Percentiles rank a stretch among this genome's conserved stretches.
These are phyloP conservation scores for Trichomonas vaginalis DNA, from an alignment of 208 protist genomes.

Conservation along the genomic window DNA sequence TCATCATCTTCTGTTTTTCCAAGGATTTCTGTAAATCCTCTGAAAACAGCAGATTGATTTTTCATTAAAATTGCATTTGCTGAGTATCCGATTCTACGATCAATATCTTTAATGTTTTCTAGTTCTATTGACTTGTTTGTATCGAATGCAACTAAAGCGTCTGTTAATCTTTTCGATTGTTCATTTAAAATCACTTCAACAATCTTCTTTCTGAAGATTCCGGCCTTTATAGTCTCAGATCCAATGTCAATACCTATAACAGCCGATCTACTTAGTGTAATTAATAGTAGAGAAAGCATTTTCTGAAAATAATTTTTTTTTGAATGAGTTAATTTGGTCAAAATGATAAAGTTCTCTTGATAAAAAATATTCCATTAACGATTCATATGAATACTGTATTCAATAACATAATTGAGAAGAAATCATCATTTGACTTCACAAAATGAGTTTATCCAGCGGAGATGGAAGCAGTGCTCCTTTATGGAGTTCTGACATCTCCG, in stretches of 20 bases:
- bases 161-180: constrained; percentile 5
- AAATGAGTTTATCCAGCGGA: too few species aligned
- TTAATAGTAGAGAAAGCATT: neutral
- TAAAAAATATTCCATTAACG: too few species aligned
- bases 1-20: neutral
- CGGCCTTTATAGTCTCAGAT: neutral
- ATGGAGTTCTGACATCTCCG: too few species aligned
- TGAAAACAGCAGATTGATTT: neutral
- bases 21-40: neutral
- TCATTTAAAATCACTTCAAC: constrained; percentile 13
- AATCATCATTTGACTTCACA: too few species aligned
- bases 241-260: neutral
- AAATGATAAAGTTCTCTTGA: neutral
- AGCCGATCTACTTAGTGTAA: neutral
- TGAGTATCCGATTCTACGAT: neutral
- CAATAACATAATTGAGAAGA: too few species aligned
- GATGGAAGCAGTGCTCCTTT: too few species aligned
- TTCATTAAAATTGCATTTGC: neutral
- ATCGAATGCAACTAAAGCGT: neutral
- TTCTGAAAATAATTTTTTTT: neutral
- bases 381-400: too few species aligned
- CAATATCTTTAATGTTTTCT: neutral
- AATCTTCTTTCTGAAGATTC: neutral
- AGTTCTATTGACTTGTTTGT: neutral
- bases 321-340: neutral